phyloP scores from a whole-genome alignment of 257 asterid genomes.

The Capsicum baccatum region DNA sequence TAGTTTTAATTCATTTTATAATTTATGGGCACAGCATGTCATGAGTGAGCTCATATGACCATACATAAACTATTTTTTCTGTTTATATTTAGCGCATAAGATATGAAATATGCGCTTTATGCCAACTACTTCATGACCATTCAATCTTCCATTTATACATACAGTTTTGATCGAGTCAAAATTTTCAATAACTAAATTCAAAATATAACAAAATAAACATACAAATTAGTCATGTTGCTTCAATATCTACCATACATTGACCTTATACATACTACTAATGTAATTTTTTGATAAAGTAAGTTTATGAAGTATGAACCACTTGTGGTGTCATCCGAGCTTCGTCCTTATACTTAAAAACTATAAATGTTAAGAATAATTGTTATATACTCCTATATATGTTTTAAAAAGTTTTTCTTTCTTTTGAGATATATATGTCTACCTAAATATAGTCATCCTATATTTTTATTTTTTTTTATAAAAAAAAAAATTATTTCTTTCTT shows the following conservation, averaged over 20 bases:
- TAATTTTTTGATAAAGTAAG: not conserved
- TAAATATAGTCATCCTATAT: not conserved
- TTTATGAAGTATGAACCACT: not conserved
- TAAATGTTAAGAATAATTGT: not conserved
- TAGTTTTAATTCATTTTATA: not conserved
- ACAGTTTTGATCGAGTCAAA: rapidly evolving
- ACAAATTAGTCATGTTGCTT: not conserved
- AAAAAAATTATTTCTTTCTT: not conserved
- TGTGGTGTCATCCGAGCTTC: rapidly evolving
- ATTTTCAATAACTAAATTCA: not conserved
- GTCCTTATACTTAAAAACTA: not conserved
- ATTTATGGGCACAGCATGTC: not conserved
- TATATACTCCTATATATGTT: too few species aligned
- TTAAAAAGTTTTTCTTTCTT: not conserved
- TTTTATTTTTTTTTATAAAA: too few species aligned
- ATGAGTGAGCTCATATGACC: not conserved
- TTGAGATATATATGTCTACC: not conserved
- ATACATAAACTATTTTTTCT: not conserved
- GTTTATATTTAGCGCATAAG: not conserved
- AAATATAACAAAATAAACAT: not conserved
- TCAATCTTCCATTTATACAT: not conserved
- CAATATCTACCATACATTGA: not conserved
- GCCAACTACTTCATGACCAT: not conserved
- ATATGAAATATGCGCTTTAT: not conserved
- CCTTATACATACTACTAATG: not conserved